These are phyloP conservation scores for Sugiyamaella marilandica DNA, from an alignment of 805 yeast species.

Conservation along the genomic window DNA sequence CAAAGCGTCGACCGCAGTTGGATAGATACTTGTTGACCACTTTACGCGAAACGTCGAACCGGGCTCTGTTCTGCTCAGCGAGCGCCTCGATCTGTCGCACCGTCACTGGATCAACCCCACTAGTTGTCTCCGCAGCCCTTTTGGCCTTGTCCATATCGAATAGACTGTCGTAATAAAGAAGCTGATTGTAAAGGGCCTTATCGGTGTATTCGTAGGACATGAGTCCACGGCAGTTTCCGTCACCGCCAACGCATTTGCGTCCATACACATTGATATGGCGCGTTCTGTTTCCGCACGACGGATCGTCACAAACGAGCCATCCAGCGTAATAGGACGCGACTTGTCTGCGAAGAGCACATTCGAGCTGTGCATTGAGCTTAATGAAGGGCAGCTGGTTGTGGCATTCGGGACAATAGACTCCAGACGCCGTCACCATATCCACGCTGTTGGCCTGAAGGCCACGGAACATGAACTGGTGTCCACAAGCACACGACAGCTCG, in stretches of 20 bases:
- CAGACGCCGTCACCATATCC: slow-evolving; percentile 57
- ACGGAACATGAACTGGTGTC: slow-evolving; percentile 56
- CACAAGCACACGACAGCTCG: slow-evolving; percentile 58
- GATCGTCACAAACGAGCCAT: slow-evolving; percentile 79
- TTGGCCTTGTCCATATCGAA: slow-evolving; percentile 81
- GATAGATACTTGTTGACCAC: slow-evolving; percentile 69
- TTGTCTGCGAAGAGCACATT: slow-evolving; percentile 60
- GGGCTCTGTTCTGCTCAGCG: slow-evolving; percentile 70
- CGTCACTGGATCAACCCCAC: slow-evolving; percentile 22
- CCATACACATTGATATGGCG: slow-evolving; percentile 89
- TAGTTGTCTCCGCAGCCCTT: slow-evolving; percentile 32
- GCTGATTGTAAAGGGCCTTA: slow-evolving; percentile 78
- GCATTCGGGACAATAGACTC: slow-evolving; percentile 68
- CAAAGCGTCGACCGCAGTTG: slow-evolving; percentile 85
- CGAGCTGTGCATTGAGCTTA: slow-evolving; percentile 67
- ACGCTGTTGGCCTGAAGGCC: slow-evolving; percentile 61
- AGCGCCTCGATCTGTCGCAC: slow-evolving; percentile 63
- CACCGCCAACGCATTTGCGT: slow-evolving; percentile 66
- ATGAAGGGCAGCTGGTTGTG: slow-evolving; percentile 45
- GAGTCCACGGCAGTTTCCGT: slow-evolving; percentile 67
- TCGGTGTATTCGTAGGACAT: slow-evolving; percentile 75
- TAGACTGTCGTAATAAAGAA: slow-evolving; percentile 68
- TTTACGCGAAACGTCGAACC: slow-evolving; percentile 48
- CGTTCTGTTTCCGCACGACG: slow-evolving; percentile 72
- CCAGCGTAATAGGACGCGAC: slow-evolving; percentile 80